Percentiles rank a stretch among this genome's conserved stretches.
Evolutionary conservation across 1,284 basidiomycete genomes (phyloP).

Genomic region (Leucoagaricus sp.): DNA sequence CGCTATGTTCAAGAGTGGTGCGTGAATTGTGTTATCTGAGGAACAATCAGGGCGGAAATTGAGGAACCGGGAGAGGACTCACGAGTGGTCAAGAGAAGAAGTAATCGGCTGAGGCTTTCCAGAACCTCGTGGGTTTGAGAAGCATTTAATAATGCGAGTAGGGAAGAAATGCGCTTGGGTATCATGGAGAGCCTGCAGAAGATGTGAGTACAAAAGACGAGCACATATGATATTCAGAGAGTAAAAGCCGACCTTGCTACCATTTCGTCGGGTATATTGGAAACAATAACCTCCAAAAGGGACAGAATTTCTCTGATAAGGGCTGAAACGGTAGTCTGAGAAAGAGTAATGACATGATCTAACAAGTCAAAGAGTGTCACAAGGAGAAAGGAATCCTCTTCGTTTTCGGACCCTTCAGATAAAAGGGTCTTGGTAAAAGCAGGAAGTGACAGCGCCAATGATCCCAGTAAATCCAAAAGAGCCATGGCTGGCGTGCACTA

Average conservation of each 20-base stretch:
- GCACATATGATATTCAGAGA: no score
- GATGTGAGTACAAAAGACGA: no score
- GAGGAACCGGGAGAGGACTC: conserved; percentile 24
- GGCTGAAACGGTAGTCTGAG: conserved; percentile 26
- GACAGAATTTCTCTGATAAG: conserved; percentile 45
- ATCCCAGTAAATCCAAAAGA: conserved; percentile 53
- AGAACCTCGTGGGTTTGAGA: conserved; percentile 54
- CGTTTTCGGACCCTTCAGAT: conserved; percentile 27
- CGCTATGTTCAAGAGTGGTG: conserved; percentile 36
- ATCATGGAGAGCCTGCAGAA: conserved; percentile 42
- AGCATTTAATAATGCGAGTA: conserved; percentile 50
- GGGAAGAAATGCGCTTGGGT: conserved; percentile 37
- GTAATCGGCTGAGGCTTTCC: conserved; percentile 41
- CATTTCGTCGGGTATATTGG: conserved; percentile 45
- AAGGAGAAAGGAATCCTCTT: conserved; percentile 36
- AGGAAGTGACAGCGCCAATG: conserved; percentile 51
- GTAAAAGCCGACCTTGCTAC: conserved; percentile 42
- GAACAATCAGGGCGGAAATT: neutral
- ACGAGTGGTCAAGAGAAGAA: conserved; percentile 63
- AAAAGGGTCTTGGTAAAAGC: conserved; percentile 45
- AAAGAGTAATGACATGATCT: conserved; percentile 34
- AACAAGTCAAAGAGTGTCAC: conserved; percentile 44
- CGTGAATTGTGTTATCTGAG: conserved; percentile 27
- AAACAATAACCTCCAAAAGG: conserved; percentile 56
- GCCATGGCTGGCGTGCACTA: conserved; percentile 48